These are phyloP conservation scores for Diaporthe longicolla DNA, from an alignment of 2,329 filamentous ascomycete species.

Conservation along the genomic window DNA sequence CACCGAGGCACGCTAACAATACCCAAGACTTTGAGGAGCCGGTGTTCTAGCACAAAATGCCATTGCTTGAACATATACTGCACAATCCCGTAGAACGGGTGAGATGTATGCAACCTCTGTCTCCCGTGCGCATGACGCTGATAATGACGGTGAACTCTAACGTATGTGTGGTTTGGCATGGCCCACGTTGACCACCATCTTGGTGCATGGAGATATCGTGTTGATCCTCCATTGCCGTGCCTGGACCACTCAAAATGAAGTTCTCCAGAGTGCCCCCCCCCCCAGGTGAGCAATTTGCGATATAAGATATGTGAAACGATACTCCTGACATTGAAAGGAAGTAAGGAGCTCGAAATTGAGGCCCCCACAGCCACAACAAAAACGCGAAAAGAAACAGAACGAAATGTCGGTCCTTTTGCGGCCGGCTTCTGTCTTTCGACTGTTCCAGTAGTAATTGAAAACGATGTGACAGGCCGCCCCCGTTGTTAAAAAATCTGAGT, in stretches of 20 bases:
- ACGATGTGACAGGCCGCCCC: background rate
- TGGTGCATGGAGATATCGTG: background rate
- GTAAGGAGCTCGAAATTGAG: background rate
- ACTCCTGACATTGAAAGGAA: background rate
- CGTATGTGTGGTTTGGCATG: too few relatives aligned
- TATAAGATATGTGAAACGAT: background rate
- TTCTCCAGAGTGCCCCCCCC: background rate
- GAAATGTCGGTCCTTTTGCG: background rate
- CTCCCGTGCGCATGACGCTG: background rate
- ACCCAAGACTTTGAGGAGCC: background rate
- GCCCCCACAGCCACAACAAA: background rate
- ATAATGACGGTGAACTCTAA: background rate
- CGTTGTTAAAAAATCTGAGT: background rate
- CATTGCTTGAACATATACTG: constrained; percentile 19
- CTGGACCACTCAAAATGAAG: background rate
- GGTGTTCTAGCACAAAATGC: background rate
- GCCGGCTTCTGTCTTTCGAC: background rate
- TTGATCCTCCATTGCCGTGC: background rate
- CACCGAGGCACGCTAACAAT: background rate
- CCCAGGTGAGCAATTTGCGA: background rate
- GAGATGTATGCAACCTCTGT: constrained; percentile 19
- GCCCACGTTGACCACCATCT: background rate
- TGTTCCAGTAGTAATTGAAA: background rate
- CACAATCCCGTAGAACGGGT: constrained; percentile 13
- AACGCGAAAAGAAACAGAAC: background rate